Conservation (phyloP, 768 basidiomycete species). For the Glaciozyma martinii region DNA sequence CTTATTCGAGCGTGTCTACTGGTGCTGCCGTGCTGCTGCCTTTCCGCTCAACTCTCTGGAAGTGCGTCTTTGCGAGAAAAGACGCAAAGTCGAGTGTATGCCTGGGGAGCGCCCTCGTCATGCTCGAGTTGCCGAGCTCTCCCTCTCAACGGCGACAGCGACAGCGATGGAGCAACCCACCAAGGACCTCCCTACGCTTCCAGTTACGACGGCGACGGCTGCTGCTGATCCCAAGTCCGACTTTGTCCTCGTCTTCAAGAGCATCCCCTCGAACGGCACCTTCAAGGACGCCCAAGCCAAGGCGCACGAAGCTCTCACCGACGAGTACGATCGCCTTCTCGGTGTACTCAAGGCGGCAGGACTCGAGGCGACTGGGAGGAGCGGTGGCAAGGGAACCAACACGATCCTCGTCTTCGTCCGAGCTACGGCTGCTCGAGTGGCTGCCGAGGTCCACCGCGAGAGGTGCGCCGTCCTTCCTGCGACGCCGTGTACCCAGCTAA, state of each 20-base stretch:
- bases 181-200: background rate
- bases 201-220: background rate
- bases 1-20: too few relatives aligned
- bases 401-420: constrained; percentile 69
- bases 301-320: constrained; percentile 56
- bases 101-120: too few relatives aligned
- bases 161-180: background rate
- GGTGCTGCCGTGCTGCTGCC: too few relatives aligned
- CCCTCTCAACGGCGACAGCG: too few relatives aligned
- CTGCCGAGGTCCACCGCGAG: constrained; percentile 45
- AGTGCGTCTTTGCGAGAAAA: too few relatives aligned
- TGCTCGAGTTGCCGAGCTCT: too few relatives aligned
- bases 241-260: constrained; percentile 23
- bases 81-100: too few relatives aligned
- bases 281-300: constrained; percentile 43
- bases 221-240: constrained; percentile 17
- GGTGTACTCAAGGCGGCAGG: constrained; percentile 55
- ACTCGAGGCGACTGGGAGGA: constrained; percentile 60
- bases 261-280: background rate
- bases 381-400: constrained; percentile 55
- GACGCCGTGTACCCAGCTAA: background rate
- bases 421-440: constrained; percentile 56
- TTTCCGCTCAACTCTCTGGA: too few relatives aligned
- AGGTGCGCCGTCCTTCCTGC: background rate
- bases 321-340: constrained; percentile 60